Percentiles rank a stretch among this genome's conserved stretches.
Conservation (phyloP, 202 grass and related monocot genomes). For the Setaria viridis region DNA sequence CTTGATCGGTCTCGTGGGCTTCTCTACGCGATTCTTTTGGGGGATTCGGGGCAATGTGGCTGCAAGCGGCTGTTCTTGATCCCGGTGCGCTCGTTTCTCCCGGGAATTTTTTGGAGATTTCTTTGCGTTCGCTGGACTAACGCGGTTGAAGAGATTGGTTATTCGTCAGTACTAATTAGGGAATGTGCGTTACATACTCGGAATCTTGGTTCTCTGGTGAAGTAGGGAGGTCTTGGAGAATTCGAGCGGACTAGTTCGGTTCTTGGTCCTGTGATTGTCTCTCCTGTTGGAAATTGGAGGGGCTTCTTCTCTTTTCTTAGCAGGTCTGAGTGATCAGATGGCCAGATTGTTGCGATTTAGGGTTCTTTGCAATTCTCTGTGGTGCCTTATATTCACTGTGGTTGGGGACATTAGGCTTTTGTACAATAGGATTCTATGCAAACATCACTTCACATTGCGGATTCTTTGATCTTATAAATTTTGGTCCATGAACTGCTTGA, state of each 20-base stretch:
- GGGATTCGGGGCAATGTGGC: slow-evolving; percentile 48
- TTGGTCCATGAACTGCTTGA: slow-evolving; percentile 10
- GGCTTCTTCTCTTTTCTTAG: slow-evolving; percentile 12
- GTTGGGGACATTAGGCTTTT: slow-evolving; percentile 5
- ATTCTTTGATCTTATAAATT: not conserved
- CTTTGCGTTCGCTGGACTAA: not conserved
- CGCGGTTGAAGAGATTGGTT: slow-evolving; percentile 6
- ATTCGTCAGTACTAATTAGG: slow-evolving; percentile 27
- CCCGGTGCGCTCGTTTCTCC: not conserved
- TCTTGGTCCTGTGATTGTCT: slow-evolving; percentile 21
- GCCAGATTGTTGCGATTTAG: slow-evolving; percentile 16
- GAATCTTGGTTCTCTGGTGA: slow-evolving; percentile 17
- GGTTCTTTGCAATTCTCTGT: slow-evolving; percentile 25
- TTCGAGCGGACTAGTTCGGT: slow-evolving; percentile 24
- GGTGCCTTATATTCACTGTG: slow-evolving; percentile 7
- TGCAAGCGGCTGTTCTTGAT: slow-evolving; percentile 22
- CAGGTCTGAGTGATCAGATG: slow-evolving; percentile 5
- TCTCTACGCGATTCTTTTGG: not conserved
- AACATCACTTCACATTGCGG: not conserved
- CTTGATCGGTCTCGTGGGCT: slow-evolving; percentile 22
- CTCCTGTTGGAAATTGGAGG: not conserved
- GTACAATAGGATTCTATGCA: slow-evolving; percentile 1
- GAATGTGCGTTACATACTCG: slow-evolving; percentile 9
- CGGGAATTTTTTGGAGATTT: slow-evolving; percentile 28
- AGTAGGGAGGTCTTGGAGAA: slow-evolving; percentile 9